Conservation (phyloP, 208 protist genomes). For the Trypanosoma caninum region DNA sequence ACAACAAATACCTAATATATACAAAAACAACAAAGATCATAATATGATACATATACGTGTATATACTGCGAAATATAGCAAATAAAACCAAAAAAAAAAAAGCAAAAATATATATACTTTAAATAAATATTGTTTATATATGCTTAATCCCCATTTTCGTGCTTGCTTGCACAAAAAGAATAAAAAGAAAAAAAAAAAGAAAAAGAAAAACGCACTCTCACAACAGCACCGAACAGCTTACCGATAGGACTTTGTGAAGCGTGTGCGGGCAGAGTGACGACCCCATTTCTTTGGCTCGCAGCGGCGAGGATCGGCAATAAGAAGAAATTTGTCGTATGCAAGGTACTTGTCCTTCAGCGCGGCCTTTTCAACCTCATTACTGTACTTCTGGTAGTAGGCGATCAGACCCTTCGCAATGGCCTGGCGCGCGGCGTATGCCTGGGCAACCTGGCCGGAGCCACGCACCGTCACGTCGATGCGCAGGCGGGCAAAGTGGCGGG, state of each 20-base stretch:
- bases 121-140: no score
- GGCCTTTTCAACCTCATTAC: slow-evolving; percentile 93
- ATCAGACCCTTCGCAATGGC: slow-evolving; percentile 99
- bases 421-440: slow-evolving; percentile 99
- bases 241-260: slow-evolving; percentile 93
- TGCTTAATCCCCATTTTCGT: no score
- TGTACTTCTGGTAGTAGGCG: slow-evolving; percentile 99
- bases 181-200: slow-evolving; percentile 14
- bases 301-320: slow-evolving; percentile 99
- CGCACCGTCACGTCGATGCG: slow-evolving; percentile 97
- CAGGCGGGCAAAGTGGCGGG: slow-evolving; percentile 92
- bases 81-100: neutral
- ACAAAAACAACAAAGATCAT: no score
- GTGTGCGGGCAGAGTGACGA: slow-evolving; percentile 98
- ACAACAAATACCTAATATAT: no score
- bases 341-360: slow-evolving; percentile 98
- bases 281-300: slow-evolving; percentile 99
- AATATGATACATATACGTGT: no score
- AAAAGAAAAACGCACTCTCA: slow-evolving; percentile 8
- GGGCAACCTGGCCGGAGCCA: slow-evolving; percentile 98
- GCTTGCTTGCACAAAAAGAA: slow-evolving; percentile 3
- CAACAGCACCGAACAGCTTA: slow-evolving; percentile 13
- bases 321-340: slow-evolving; percentile 97
- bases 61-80: neutral
- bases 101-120: no score